A percentile compares a stretch with the other conserved stretches of the same genome.
Conservation (phyloP, 2,329 filamentous ascomycete genomes). For the Sclerotinia borealis region DNA sequence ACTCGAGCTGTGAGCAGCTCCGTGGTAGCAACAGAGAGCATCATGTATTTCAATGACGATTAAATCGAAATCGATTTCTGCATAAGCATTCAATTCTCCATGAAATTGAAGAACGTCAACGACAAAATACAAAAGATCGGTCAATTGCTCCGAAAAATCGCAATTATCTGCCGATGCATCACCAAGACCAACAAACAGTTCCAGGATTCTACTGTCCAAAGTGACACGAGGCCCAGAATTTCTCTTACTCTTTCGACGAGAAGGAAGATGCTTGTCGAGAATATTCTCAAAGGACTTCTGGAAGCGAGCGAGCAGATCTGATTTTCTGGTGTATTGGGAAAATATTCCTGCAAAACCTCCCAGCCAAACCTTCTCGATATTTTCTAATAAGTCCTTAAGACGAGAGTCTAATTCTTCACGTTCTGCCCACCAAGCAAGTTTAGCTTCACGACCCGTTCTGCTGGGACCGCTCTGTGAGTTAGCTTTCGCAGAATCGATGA, state of each 20-base stretch:
- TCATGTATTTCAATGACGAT: slow-evolving; percentile 88
- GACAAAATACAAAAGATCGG: slow-evolving; percentile 90
- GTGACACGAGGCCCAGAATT: slow-evolving; percentile 39
- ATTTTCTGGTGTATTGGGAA: slow-evolving; percentile 60
- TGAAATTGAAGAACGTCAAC: slow-evolving; percentile 96
- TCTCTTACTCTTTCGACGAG: slow-evolving; percentile 60
- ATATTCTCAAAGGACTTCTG: slow-evolving; percentile 71
- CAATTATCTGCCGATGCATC: slow-evolving; percentile 59
- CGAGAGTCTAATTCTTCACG: slow-evolving; percentile 73
- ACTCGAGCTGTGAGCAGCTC: slow-evolving; percentile 34
- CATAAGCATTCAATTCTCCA: slow-evolving; percentile 92
- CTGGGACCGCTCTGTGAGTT: slow-evolving; percentile 72
- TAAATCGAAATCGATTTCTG: slow-evolving; percentile 91
- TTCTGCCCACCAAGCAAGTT: slow-evolving; percentile 83
- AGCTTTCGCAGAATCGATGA: slow-evolving; percentile 75
- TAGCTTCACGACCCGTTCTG: slow-evolving; percentile 67
- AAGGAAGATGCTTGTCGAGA: slow-evolving; percentile 79
- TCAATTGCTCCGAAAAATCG: slow-evolving; percentile 84
- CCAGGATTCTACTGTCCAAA: slow-evolving; percentile 65
- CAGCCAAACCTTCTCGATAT: slow-evolving; percentile 89
- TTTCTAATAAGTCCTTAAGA: slow-evolving; percentile 70
- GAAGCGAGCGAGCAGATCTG: slow-evolving; percentile 66
- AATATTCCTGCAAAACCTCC: slow-evolving; percentile 95
- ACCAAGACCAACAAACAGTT: slow-evolving; percentile 82
- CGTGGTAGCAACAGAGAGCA: slow-evolving; percentile 73